Evolutionary conservation across 257 asterid species (phyloP).

Genomic region (Scutellaria minor): DNA sequence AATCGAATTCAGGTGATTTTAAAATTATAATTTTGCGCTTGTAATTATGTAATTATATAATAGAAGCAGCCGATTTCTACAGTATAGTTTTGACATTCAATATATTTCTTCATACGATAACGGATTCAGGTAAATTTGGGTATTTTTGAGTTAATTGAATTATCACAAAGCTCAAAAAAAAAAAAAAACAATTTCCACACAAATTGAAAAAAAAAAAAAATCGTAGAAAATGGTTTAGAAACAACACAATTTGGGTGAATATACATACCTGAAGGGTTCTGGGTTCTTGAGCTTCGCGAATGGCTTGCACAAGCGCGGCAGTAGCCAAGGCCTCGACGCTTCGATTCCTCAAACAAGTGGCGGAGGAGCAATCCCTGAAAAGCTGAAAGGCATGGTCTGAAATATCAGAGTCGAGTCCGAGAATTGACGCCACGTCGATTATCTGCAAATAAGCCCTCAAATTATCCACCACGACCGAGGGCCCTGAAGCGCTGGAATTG

Average conservation of each 20-base stretch:
- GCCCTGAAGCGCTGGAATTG: constrained; percentile 52
- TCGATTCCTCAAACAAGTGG: constrained; percentile 93
- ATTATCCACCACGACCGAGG: constrained; percentile 86
- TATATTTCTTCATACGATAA: too few relatives aligned
- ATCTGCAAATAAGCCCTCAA: constrained; percentile 95
- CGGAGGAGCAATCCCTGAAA: constrained; percentile 94
- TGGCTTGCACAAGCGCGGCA: constrained; percentile 95
- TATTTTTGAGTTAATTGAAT: neutral
- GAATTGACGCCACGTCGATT: constrained; percentile 90
- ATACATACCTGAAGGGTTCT: constrained; percentile 85
- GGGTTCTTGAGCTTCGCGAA: constrained; percentile 97
- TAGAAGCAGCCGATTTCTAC: too few relatives aligned
- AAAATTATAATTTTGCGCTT: too few relatives aligned
- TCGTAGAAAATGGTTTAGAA: neutral
- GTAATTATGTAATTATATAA: too few relatives aligned
- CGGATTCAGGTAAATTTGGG: too few relatives aligned
- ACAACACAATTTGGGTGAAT: neutral
- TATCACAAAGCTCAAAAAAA: neutral
- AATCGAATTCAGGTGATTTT: too few relatives aligned
- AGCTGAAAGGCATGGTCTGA: constrained; percentile 98
- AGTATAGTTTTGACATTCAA: too few relatives aligned
- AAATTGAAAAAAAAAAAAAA: neutral
- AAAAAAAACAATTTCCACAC: constrained; percentile 6
- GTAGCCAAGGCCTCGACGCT: constrained; percentile 98
- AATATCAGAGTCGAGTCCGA: constrained; percentile 80